phyloP scores from a whole-genome alignment of 108 stramenopile species.

The Schizochytrium sp. region DNA sequence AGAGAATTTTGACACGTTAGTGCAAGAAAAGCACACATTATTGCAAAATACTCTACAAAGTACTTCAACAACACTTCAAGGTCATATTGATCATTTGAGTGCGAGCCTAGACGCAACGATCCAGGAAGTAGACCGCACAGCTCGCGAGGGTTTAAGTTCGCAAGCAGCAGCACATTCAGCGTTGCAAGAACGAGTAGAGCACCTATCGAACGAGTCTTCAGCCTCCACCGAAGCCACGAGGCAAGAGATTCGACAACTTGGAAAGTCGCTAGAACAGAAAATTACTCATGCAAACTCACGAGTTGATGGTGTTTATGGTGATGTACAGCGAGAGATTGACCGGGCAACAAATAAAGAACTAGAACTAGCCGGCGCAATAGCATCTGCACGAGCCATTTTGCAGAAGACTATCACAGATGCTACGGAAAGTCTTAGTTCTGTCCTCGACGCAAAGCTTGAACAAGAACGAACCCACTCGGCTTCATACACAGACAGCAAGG shows the following conservation, averaged over 20 bases:
- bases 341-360: conserved; percentile 19
- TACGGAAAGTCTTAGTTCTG: neutral
- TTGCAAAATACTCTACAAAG: neutral
- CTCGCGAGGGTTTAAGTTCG: neutral
- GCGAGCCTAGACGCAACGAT: neutral
- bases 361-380: neutral
- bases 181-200: neutral
- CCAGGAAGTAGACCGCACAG: neutral
- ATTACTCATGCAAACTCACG: neutral
- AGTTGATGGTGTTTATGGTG: neutral
- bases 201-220: neutral
- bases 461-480: neutral
- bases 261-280: neutral
- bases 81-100: neutral
- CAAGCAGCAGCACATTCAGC: neutral
- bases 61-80: neutral
- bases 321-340: conserved; percentile 19
- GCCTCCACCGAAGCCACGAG: neutral
- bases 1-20: neutral
- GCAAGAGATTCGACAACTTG: neutral
- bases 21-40: neutral
- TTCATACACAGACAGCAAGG: neutral
- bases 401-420: neutral
- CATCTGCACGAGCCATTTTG: neutral
- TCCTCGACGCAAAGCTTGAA: neutral